Evolutionary conservation across 1,284 basidiomycete genomes (phyloP), one percentile per base, ranked within the genome.

Genomic region (Fistulina hepatica): DNA sequence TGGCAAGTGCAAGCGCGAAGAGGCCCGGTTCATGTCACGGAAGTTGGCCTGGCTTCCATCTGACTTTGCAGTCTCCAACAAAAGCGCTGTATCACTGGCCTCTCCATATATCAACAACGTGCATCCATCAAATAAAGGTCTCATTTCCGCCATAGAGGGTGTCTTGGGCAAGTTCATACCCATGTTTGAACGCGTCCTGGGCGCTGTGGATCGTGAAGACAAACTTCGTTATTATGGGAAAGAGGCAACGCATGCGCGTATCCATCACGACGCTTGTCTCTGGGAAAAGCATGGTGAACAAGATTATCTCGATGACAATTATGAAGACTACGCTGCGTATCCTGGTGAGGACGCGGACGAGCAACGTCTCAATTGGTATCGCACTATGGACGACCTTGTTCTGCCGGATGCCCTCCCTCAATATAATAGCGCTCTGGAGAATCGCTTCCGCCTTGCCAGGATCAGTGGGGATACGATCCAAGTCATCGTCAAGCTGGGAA

Each of bases 1-100:
- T 5, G 21, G 8, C 31, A 13, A 30, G 19, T 30, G 15, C 8
- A 26, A 21, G 6, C 21, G 38, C 11, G 22, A 40, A n/a, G 10
- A 47, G 1, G 21, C 19, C 21, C 24, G 44, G 32, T 40, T 54
- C 51, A 34, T 25, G 9, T 46, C 37, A 4, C 13, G 22, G 3
- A 47, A 49, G 3, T 57, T 56, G 37, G 56, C 54, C 28, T 69
- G 67, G 67, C 47, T 68, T 2, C 61, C 61, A 2, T 54, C 57
- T 15, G 59, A 63, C 33, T 58, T 63, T 25, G 13, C 31, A 3
- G 36, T 50, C 23, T 16, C 27, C 24, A 16, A n/a, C 11, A 20
- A 42, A 12, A 43, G 44, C 4, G 24, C 28, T 11, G 49, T 43
- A 15, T 22, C 23, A 4, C 39, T 49, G 7, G 26, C 21, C 20